phyloP scores from a whole-genome alignment of 2,329 filamentous ascomycete genomes.

The Phialocephala subalpina region DNA sequence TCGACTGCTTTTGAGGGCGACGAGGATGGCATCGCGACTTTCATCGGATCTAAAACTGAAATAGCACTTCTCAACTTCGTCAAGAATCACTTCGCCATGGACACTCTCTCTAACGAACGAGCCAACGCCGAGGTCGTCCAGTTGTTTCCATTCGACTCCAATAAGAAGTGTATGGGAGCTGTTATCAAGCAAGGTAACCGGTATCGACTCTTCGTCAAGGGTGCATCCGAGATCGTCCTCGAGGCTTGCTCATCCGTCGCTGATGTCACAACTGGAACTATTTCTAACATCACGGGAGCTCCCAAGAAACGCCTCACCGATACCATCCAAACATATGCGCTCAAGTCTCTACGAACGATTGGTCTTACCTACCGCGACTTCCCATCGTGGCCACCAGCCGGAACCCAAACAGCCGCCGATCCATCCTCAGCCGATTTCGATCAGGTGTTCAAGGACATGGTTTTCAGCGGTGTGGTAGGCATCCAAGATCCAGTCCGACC shows the following conservation, averaged over 20 bases:
- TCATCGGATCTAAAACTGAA: slow-evolving; percentile 81
- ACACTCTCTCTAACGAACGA: slow-evolving; percentile 65
- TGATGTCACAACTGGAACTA: slow-evolving; percentile 60
- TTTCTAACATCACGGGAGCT: too few relatives aligned
- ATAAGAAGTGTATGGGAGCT: slow-evolving; percentile 73
- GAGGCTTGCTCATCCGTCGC: slow-evolving; percentile 57
- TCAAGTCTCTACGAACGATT: slow-evolving; percentile 77
- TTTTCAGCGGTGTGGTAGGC: slow-evolving; percentile 75
- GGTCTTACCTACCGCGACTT: slow-evolving; percentile 79
- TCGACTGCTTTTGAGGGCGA: slow-evolving; percentile 75
- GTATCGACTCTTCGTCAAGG: slow-evolving; percentile 59
- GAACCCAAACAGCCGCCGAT: slow-evolving; percentile 63
- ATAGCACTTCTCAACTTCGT: slow-evolving; percentile 77
- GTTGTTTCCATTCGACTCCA: slow-evolving; percentile 50
- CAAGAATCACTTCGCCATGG: slow-evolving; percentile 70
- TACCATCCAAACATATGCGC: slow-evolving; percentile 69
- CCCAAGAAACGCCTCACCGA: slow-evolving; percentile 59
- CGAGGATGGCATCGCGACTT: slow-evolving; percentile 63
- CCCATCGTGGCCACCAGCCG: slow-evolving; percentile 69
- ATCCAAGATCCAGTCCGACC: slow-evolving; percentile 78
- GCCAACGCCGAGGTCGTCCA: slow-evolving; percentile 66
- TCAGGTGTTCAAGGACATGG: slow-evolving; percentile 75
- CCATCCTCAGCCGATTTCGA: slow-evolving; percentile 71
- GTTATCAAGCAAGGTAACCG: slow-evolving; percentile 60
- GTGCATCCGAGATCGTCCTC: slow-evolving; percentile 60